Conservation (phyloP, 257 asterid species). For the Forsythia suspensa region DNA sequence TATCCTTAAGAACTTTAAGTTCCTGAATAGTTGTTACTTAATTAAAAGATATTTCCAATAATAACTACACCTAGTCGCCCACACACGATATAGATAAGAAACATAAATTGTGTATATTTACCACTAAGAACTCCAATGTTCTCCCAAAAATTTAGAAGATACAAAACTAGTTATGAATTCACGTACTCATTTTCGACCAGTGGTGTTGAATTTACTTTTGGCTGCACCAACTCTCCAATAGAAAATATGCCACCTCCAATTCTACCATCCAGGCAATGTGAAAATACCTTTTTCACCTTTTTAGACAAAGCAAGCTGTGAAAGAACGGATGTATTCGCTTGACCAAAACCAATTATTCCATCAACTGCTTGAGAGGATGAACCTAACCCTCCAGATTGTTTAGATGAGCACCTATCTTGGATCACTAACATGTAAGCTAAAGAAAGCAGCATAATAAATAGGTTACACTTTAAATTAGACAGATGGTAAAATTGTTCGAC, state of each 20-base stretch:
- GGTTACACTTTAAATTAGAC: not conserved
- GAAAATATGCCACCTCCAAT: constrained; percentile 97
- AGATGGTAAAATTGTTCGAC: not conserved
- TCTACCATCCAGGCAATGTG: constrained; percentile 90
- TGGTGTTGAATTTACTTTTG: constrained; percentile 74
- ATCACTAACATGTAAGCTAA: constrained; percentile 33
- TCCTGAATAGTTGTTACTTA: not conserved
- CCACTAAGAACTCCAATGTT: not conserved
- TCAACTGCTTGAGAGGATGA: constrained; percentile 89
- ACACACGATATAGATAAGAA: not conserved
- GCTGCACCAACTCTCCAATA: constrained; percentile 87
- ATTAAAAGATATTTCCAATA: not conserved
- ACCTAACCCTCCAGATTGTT: constrained; percentile 87
- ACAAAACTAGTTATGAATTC: constrained; percentile 17
- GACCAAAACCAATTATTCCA: constrained; percentile 97
- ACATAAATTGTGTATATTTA: not conserved
- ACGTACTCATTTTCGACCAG: constrained; percentile 78
- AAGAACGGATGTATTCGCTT: constrained; percentile 85
- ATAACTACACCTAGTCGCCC: not conserved
- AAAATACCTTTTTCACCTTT: constrained; percentile 72
- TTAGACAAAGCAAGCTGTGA: constrained; percentile 88
- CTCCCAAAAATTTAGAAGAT: not conserved
- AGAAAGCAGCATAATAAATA: constrained; percentile 8
- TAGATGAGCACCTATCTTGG: constrained; percentile 76
- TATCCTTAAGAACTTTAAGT: not conserved